Percentiles rank a stretch among this genome's conserved stretches.
These are phyloP conservation scores for Mortierella hygrophila DNA, from an alignment of 192 early-diverging fungal genomes.

Conservation along the genomic window DNA sequence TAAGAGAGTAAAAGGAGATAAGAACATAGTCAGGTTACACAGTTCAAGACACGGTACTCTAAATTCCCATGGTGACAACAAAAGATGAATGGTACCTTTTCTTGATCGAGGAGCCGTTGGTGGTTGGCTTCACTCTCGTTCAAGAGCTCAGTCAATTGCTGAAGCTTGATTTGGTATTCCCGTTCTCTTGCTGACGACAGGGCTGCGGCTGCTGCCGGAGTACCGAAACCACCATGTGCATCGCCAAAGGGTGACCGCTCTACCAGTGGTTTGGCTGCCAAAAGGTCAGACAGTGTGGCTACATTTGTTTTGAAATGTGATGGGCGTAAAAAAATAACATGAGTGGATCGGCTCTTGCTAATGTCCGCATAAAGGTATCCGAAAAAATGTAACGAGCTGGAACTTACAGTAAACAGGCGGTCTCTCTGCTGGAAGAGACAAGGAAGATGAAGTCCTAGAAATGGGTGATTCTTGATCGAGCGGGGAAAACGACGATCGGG, in stretches of 20 bases:
- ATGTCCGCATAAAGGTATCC: neutral
- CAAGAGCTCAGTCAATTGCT: conserved; percentile 66
- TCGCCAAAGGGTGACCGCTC: conserved; percentile 42
- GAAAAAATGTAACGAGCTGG: neutral
- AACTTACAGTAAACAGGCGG: conserved; percentile 49
- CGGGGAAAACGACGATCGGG: conserved; percentile 29
- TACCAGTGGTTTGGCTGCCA: conserved; percentile 46
- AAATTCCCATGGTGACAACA: neutral
- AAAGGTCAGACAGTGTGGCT: conserved; percentile 60
- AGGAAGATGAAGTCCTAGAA: conserved; percentile 41
- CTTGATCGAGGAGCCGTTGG: conserved; percentile 59
- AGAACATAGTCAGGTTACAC: neutral
- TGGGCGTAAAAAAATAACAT: neutral
- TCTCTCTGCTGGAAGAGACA: conserved; percentile 39
- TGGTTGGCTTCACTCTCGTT: conserved; percentile 69
- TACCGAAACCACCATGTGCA: conserved; percentile 13
- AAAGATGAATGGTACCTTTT: conserved; percentile 59
- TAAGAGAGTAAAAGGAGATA: neutral
- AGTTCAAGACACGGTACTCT: neutral
- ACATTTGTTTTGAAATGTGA: neutral
- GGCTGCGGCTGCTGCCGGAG: neutral
- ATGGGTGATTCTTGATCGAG: conserved; percentile 45
- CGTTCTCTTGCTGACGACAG: conserved; percentile 44
- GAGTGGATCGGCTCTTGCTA: neutral
- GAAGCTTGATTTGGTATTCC: conserved; percentile 60